Evolutionary conservation across 495 filamentous ascomycete species (phyloP).

Genomic region (Talaromyces trachyspermus): DNA sequence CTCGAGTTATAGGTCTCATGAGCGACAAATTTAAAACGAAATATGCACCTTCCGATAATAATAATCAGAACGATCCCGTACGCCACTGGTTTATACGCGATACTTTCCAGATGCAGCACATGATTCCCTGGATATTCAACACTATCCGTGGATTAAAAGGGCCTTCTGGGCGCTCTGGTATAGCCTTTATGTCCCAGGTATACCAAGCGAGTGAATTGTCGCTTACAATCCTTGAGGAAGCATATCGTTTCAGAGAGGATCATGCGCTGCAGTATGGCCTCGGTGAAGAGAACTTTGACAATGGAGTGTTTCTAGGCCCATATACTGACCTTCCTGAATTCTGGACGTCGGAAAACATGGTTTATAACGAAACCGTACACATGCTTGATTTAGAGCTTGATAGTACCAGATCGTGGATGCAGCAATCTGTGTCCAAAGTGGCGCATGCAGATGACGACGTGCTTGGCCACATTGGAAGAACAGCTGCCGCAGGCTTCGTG

Average conservation of each 20-base stretch:
- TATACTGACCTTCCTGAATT: conserved; percentile 64
- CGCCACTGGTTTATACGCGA: conserved; percentile 79
- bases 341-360: conserved; percentile 60
- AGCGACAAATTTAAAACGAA: conserved; percentile 59
- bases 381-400: conserved; percentile 38
- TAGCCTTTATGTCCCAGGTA: conserved; percentile 46
- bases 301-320: conserved; percentile 55
- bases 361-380: conserved; percentile 44
- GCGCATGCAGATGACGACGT: conserved; percentile 23
- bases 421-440: conserved; percentile 20
- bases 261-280: conserved; percentile 67
- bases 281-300: conserved; percentile 49
- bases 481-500: conserved; percentile 46
- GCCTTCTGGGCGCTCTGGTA: conserved; percentile 21
- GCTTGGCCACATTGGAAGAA: conserved; percentile 43
- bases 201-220: conserved; percentile 76
- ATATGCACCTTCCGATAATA: conserved; percentile 40
- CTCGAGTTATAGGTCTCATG: conserved; percentile 61
- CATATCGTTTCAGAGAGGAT: conserved; percentile 62
- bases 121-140: conserved; percentile 68
- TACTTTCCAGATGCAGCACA: conserved; percentile 61
- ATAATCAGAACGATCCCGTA: conserved; percentile 60
- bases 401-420: conserved; percentile 34
- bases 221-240: conserved; percentile 60
- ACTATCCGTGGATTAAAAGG: conserved; percentile 55